phyloP scores from a whole-genome alignment of 78 protist species.

The Cavenderia fasciculata region DNA sequence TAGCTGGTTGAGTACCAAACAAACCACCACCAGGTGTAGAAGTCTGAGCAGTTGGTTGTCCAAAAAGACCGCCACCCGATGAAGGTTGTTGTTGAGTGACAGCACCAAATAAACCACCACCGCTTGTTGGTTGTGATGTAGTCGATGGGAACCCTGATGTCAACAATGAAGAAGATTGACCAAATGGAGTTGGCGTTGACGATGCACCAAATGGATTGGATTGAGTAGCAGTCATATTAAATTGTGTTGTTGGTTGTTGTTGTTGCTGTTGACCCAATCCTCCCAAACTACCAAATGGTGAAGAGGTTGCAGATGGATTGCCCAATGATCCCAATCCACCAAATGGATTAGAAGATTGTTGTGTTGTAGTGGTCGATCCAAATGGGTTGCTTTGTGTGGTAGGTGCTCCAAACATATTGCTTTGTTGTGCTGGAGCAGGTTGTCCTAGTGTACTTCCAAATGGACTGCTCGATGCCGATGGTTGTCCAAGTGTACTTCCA shows the following conservation, averaged over 20 bases:
- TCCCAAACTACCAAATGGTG: constrained; percentile 40
- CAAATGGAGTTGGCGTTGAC: not conserved
- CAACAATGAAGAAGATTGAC: not conserved
- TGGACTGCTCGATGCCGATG: not conserved
- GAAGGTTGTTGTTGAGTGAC: too few relatives aligned
- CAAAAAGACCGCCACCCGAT: too few relatives aligned
- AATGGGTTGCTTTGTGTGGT: too few relatives aligned
- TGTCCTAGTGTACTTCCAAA: not conserved
- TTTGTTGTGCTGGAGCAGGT: not conserved
- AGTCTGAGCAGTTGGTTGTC: too few relatives aligned
- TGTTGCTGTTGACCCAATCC: too few relatives aligned
- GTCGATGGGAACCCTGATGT: not conserved
- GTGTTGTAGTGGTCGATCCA: constrained; percentile 4
- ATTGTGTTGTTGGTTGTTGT: too few relatives aligned
- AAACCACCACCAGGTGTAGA: too few relatives aligned
- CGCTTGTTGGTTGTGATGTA: not conserved
- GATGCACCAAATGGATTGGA: too few relatives aligned
- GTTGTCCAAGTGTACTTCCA: not conserved
- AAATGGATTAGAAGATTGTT: not conserved
- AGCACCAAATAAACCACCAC: not conserved
- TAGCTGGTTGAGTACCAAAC: constrained; percentile 1
- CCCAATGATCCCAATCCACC: constrained; percentile 8
- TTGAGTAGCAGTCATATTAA: too few relatives aligned
- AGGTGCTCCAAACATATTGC: not conserved
- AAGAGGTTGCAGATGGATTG: not conserved